Conservation (phyloP, 371 early-diverging fungal species). For the Circinella umbellata region DNA sequence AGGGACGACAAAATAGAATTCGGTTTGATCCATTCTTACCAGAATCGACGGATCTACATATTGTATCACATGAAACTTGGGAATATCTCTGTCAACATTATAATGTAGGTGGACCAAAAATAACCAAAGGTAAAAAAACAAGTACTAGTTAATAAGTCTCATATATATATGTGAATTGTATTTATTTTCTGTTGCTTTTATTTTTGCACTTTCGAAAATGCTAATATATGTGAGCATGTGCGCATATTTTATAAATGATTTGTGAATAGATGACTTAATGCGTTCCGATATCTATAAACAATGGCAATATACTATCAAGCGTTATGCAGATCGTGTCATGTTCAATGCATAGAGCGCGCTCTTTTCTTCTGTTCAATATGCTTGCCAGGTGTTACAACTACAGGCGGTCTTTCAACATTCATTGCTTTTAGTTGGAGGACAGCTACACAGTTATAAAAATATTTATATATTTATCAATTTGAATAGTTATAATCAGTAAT, state of each 20-base stretch:
- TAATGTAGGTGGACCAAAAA: constrained; percentile 18
- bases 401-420: constrained; percentile 41
- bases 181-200: neutral
- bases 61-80: constrained; percentile 38
- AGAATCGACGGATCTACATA: constrained; percentile 26
- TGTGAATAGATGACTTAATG: constrained; percentile 19
- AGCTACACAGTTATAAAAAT: constrained; percentile 23
- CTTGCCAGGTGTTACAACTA: constrained; percentile 33
- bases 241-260: neutral
- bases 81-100: constrained; percentile 26
- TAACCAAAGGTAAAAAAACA: constrained; percentile 30
- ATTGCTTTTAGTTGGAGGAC: constrained; percentile 43
- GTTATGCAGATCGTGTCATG: constrained; percentile 21
- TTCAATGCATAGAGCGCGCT: constrained; percentile 50
- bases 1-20: neutral
- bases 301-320: constrained; percentile 17
- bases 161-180: neutral
- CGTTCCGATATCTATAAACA: constrained; percentile 16
- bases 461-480: neutral
- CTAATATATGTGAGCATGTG: neutral
- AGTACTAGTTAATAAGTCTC: neutral
- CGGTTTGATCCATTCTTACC: constrained; percentile 21
- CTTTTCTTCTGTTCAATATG: constrained; percentile 39
- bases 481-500: neutral
- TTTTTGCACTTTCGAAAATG: neutral